Evolutionary conservation across 176 grass and related monocot genomes (phyloP).

Genomic region (Poa annua): DNA sequence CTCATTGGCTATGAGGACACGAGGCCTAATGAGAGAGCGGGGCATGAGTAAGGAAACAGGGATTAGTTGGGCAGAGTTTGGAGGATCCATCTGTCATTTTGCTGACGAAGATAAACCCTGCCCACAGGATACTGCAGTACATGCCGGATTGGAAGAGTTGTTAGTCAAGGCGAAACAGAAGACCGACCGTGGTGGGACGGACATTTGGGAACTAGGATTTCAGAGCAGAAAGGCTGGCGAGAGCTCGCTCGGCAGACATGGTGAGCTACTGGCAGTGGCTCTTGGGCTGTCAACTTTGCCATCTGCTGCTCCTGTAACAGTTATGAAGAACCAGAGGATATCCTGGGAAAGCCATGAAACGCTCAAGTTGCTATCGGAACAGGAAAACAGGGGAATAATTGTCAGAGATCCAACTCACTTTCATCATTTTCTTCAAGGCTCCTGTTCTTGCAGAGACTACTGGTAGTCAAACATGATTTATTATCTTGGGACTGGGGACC

Average conservation of each 20-base stretch:
- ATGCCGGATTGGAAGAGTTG: conserved; percentile 45
- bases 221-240: conserved; percentile 53
- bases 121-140: conserved; percentile 38
- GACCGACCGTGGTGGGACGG: conserved; percentile 27
- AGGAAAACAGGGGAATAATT: conserved; percentile 65
- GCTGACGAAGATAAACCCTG: conserved; percentile 41
- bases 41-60: conserved; percentile 54
- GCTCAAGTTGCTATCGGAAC: conserved; percentile 68
- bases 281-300: conserved; percentile 55
- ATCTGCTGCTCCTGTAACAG: conserved; percentile 46
- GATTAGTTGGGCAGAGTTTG: conserved; percentile 69
- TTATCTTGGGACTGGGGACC: neutral
- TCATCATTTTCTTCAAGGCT: conserved; percentile 74
- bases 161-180: conserved; percentile 63
- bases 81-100: conserved; percentile 56
- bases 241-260: conserved; percentile 55
- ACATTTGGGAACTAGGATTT: conserved; percentile 64
- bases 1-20: conserved; percentile 80
- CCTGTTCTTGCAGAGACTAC: conserved; percentile 76
- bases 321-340: conserved; percentile 86
- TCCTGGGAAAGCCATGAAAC: conserved; percentile 69
- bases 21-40: conserved; percentile 86
- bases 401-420: conserved; percentile 70
- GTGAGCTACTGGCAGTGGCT: conserved; percentile 65
- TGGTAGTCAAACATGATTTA: conserved; percentile 51